Evolutionary conservation across 805 yeast species (phyloP).

Genomic region (Saccharomycopsis vini): DNA sequence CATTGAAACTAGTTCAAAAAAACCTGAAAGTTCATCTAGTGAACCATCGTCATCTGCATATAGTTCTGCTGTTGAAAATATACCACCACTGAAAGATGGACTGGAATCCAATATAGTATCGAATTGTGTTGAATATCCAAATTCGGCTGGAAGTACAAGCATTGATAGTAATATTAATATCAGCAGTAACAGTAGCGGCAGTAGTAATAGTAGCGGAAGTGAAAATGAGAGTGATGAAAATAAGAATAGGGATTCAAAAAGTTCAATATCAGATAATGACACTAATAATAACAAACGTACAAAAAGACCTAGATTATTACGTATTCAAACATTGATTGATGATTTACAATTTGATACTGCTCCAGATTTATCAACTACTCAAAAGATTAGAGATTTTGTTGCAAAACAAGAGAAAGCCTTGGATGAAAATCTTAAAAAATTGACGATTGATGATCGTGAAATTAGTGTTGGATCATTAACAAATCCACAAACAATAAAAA

Average conservation of each 20-base stretch:
- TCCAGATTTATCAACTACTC: constrained; percentile 16
- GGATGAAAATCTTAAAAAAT: constrained; percentile 7
- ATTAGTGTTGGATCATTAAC: not conserved
- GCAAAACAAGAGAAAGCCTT: constrained; percentile 12
- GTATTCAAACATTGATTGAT: constrained; percentile 25
- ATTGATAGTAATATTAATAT: not conserved
- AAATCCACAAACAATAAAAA: constrained; percentile 3
- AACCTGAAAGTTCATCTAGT: too few species aligned
- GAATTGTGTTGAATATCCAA: not conserved
- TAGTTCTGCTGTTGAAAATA: too few species aligned
- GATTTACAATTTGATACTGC: constrained; percentile 22
- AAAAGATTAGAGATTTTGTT: constrained; percentile 16
- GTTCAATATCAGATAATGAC: too few species aligned
- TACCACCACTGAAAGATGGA: too few species aligned
- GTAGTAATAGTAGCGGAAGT: not conserved
- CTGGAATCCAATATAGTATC: too few species aligned
- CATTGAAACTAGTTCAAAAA: too few species aligned
- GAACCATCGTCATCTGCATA: too few species aligned
- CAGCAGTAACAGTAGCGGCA: not conserved
- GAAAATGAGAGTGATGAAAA: too few species aligned
- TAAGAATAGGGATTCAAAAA: too few species aligned
- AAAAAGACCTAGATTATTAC: constrained; percentile 10
- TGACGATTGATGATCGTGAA: constrained; percentile 4
- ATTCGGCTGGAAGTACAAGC: not conserved
- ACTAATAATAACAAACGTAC: too few species aligned